Conservation (phyloP, 164 flowering plant species). For the Malania oleifera region DNA sequence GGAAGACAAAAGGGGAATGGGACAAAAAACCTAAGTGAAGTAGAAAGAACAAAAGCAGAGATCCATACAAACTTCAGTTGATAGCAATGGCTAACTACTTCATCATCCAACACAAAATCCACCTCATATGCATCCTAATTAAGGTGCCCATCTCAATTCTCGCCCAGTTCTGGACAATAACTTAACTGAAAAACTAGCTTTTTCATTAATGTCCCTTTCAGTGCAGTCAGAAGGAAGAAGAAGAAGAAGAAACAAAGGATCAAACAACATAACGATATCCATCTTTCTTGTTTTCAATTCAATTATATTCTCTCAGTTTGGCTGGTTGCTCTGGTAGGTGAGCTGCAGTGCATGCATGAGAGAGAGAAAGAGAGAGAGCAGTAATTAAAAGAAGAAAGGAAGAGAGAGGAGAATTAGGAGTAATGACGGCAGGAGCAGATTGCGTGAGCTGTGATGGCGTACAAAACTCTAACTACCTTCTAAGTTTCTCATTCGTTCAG, state of each 20-base stretch:
- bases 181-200: no score
- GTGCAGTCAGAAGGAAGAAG: constrained; percentile 2
- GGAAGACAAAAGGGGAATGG: constrained; percentile 7
- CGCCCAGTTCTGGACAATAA: no score
- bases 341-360: constrained; percentile 40
- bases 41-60: constrained; percentile 10
- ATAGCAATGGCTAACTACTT: constrained; percentile 19
- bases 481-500: constrained; percentile 10
- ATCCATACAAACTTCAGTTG: constrained; percentile 16
- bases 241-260: no score
- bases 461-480: constrained; percentile 26
- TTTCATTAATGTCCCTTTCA: not conserved
- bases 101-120: constrained; percentile 5
- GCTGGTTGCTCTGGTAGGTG: constrained; percentile 42
- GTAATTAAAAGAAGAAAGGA: not conserved
- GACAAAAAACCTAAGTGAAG: constrained; percentile 2
- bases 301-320: not conserved
- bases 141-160: not conserved
- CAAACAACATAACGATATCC: no score
- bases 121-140: constrained; percentile 5
- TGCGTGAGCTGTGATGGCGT: constrained; percentile 45
- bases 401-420: not conserved
- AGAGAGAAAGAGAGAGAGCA: constrained; percentile 14
- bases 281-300: not conserved
- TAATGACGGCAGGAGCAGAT: constrained; percentile 30